Conservation (phyloP, 768 basidiomycete genomes). For the Xerocomus potaroensis region DNA sequence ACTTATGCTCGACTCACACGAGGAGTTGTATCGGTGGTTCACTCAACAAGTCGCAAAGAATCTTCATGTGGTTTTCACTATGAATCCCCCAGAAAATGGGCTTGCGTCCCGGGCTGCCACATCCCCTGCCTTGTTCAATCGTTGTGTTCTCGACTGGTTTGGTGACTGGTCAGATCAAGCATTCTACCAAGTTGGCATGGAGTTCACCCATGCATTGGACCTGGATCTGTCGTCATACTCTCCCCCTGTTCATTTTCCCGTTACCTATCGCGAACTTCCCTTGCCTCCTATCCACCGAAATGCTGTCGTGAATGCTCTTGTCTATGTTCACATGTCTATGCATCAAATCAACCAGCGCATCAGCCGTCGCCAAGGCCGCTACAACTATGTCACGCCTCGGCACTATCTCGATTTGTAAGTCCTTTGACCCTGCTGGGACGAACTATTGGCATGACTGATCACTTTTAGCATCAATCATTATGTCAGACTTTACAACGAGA, state of each 20-base stretch:
- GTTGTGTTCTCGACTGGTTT: slow-evolving; percentile 99
- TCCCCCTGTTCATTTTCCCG: slow-evolving; percentile 80
- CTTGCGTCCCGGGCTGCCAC: slow-evolving; percentile 94
- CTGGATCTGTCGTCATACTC: slow-evolving; percentile 81
- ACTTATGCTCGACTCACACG: slow-evolving; percentile 95
- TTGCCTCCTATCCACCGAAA: slow-evolving; percentile 88
- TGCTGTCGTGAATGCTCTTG: slow-evolving; percentile 91
- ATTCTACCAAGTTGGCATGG: slow-evolving; percentile 96
- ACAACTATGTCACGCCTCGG: slow-evolving; percentile 94
- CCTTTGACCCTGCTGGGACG: not conserved
- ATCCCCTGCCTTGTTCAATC: slow-evolving; percentile 96
- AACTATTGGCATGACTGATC: slow-evolving; percentile 3
- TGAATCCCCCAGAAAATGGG: slow-evolving; percentile 97
- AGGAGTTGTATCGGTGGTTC: slow-evolving; percentile 98
- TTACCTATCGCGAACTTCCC: slow-evolving; percentile 78
- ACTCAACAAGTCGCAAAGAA: slow-evolving; percentile 98
- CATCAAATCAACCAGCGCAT: slow-evolving; percentile 86
- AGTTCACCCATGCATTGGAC: slow-evolving; percentile 93
- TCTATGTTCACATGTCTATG: slow-evolving; percentile 85
- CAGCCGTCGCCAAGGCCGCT: slow-evolving; percentile 89
- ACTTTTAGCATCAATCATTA: slow-evolving; percentile 87
- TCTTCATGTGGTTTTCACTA: slow-evolving; percentile 97
- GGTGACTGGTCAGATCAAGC: slow-evolving; percentile 99
- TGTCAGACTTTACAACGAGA: slow-evolving; percentile 90
- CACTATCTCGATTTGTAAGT: slow-evolving; percentile 99